A percentile compares a stretch with the other conserved stretches of the same genome.
Evolutionary conservation across 768 basidiomycete species (phyloP).

Genomic region (Russula emetica): DNA sequence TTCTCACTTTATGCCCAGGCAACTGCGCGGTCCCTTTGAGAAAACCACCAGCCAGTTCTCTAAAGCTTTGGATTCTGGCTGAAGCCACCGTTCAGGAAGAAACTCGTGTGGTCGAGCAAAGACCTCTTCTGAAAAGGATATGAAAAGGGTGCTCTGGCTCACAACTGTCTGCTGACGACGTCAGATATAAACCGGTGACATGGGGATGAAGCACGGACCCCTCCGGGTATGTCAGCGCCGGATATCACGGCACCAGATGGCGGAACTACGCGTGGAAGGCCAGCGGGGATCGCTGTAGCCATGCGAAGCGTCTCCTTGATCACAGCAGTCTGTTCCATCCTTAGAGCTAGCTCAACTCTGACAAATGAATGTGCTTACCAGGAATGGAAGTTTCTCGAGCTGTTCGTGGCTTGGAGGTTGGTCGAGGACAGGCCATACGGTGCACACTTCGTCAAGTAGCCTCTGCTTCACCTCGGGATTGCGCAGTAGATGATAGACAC

Average conservation of each 20-base stretch:
- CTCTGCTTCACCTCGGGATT: slow-evolving; percentile 5
- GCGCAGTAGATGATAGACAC: slow-evolving; percentile 11
- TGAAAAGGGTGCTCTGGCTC: slow-evolving; percentile 20
- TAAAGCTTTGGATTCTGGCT: slow-evolving; percentile 11
- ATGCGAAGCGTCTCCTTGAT: slow-evolving; percentile 22
- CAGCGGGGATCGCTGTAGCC: neutral
- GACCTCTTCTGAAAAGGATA: slow-evolving; percentile 13
- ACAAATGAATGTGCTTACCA: neutral
- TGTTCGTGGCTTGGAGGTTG: slow-evolving; percentile 14
- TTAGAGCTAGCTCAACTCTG: neutral
- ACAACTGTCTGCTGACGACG: slow-evolving; percentile 4
- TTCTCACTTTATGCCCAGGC: slow-evolving; percentile 28
- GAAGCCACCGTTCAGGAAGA: slow-evolving; percentile 28
- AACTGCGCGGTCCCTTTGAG: slow-evolving; percentile 28
- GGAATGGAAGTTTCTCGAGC: slow-evolving; percentile 18
- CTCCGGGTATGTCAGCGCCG: slow-evolving; percentile 11
- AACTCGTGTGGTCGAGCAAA: slow-evolving; percentile 24
- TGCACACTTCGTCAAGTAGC: slow-evolving; percentile 5
- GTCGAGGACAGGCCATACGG: slow-evolving; percentile 11
- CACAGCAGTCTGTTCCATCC: slow-evolving; percentile 14
- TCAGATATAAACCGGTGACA: neutral
- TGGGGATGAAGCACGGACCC: slow-evolving; percentile 6
- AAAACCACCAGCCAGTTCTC: slow-evolving; percentile 26
- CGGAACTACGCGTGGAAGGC: slow-evolving; percentile 18
- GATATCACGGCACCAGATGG: slow-evolving; percentile 14